A percentile compares a stretch with the other conserved stretches of the same genome.
Evolutionary conservation across 2,329 filamentous ascomycete genomes (phyloP).

Genomic region (Fusarium sublunatum): DNA sequence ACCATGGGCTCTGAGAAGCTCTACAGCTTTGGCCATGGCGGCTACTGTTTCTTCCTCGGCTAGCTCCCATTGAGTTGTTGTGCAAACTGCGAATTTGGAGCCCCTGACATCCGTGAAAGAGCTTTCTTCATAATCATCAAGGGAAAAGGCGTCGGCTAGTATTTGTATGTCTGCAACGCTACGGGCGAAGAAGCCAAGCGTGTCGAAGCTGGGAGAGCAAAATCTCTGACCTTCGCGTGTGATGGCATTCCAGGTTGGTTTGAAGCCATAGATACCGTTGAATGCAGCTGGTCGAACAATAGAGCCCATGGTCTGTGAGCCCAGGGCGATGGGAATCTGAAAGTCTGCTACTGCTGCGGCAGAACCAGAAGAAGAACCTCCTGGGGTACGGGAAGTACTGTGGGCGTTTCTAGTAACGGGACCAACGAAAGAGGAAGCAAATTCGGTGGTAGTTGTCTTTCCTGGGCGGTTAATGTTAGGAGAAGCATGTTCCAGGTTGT

Average conservation of each 20-base stretch:
- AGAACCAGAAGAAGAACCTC: slow-evolving; percentile 74
- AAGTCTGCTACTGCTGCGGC: slow-evolving; percentile 73
- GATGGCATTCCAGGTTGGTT: slow-evolving; percentile 73
- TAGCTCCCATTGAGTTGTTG: slow-evolving; percentile 63
- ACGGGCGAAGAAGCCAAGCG: slow-evolving; percentile 69
- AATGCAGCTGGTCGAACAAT: slow-evolving; percentile 72
- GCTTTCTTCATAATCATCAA: slow-evolving; percentile 61
- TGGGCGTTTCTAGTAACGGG: slow-evolving; percentile 69
- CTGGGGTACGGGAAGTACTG: slow-evolving; percentile 69
- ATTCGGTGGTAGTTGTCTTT: slow-evolving; percentile 60
- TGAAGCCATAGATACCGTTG: slow-evolving; percentile 72
- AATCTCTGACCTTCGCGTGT: slow-evolving; percentile 70
- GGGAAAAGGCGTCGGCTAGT: slow-evolving; percentile 63
- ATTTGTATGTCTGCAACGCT: slow-evolving; percentile 68
- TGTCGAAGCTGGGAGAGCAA: slow-evolving; percentile 70
- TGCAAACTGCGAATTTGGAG: slow-evolving; percentile 65
- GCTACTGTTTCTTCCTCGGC: slow-evolving; percentile 57
- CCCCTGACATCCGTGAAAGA: slow-evolving; percentile 54
- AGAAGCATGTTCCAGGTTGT: slow-evolving; percentile 55
- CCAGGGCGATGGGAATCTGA: slow-evolving; percentile 69
- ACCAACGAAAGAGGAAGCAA: slow-evolving; percentile 63
- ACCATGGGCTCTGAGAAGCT: slow-evolving; percentile 58
- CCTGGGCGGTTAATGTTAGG: slow-evolving; percentile 62
- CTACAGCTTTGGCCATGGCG: slow-evolving; percentile 56
- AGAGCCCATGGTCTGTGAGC: slow-evolving; percentile 74